Conservation (phyloP, 345 rosid species). For the Hypericum androsaemum region DNA sequence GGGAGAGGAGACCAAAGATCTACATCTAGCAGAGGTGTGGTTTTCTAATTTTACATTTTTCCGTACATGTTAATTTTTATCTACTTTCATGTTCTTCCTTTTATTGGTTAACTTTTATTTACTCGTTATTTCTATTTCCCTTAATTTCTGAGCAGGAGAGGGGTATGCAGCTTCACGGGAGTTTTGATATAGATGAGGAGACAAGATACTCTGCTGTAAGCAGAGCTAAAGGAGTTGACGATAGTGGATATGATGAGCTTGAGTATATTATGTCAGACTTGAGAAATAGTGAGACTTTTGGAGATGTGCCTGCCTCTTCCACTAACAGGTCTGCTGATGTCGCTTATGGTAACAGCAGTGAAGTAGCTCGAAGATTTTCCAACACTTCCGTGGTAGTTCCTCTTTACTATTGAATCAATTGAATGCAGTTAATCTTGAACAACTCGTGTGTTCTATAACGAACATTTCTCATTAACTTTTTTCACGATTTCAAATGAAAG, state of each 20-base stretch:
- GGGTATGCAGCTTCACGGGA: conserved; percentile 49
- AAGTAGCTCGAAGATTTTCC: conserved; percentile 32
- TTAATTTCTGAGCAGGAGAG: conserved; percentile 54
- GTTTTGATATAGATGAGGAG: conserved; percentile 68
- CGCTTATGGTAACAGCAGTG: conserved; percentile 32
- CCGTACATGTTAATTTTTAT: conserved; percentile 5
- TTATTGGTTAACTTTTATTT: conserved; percentile 2
- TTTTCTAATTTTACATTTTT: conserved; percentile 10
- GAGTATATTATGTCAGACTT: conserved; percentile 55
- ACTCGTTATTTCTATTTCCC: conserved; percentile 3
- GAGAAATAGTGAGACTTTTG: conserved; percentile 49
- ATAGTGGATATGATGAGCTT: conserved; percentile 67
- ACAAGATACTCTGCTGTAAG: conserved; percentile 70
- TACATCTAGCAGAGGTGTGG: conserved; percentile 85
- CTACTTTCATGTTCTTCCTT: conserved; percentile 8
- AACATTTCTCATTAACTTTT: too few relatives aligned
- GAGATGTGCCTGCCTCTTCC: conserved; percentile 35
- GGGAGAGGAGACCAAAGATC: conserved; percentile 75
- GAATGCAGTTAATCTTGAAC: too few relatives aligned
- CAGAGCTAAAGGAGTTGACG: conserved; percentile 46
- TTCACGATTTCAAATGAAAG: too few relatives aligned
- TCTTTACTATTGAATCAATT: not conserved
- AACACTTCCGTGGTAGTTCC: conserved; percentile 40
- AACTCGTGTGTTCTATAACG: too few relatives aligned
- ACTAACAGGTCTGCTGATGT: conserved; percentile 29